Base-by-base conservation (phyloP, 2,329 filamentous ascomycete species). In the Chaetomium olivaceum region DNA sequence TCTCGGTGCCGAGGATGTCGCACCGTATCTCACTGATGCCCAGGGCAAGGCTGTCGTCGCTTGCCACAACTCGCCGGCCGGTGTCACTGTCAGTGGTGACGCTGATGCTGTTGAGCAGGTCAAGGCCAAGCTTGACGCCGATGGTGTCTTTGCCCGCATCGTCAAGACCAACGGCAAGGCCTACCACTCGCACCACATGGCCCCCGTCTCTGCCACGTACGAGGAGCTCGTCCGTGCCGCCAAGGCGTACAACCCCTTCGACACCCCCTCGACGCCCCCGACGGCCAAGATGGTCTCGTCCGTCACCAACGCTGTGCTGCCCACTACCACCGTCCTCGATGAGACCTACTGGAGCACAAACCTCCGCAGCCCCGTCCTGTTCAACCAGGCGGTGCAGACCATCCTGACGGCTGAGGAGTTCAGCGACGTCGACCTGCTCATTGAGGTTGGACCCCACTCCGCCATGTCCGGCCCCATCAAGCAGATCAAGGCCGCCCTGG, bases 401-500 rank as follows among this genome's bases (percentile, higher is more conserved):
- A 58, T 64, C 11, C 51, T 67, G 8, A 1, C 31, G 55, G 19
- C 31, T 8, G n/a, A n/a, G 6, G n/a, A 23, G 25, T 59, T 55
- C 51, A 19, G 16, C 39, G 36, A 31, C 8, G 46, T 62, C 11
- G 60, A 52, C 43, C 7, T 58, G 9, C 52, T 72, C 1, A 33
- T 78, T 7, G 76, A 78, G 54, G 54, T 78, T 8, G 76, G 76
- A 0, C 76, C 77, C 2, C 75, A 77, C 61, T 74, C 79, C 0
- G 78, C 79, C 0, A 74, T 83, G 0, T 75, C 77, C 56, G 77
- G 77, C 0, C 81, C 81, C 0, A 21, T 60, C 27, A 23, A 33
- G 19, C 27, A 36, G 43, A 39, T 52, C 58, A 39, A 33, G 19
- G 23, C 31, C 8, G 56, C 39, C 1, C 25, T 39, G 23, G 36